Evolutionary conservation across 305 asterid species (phyloP).

Genomic region (Galium porrigens): DNA sequence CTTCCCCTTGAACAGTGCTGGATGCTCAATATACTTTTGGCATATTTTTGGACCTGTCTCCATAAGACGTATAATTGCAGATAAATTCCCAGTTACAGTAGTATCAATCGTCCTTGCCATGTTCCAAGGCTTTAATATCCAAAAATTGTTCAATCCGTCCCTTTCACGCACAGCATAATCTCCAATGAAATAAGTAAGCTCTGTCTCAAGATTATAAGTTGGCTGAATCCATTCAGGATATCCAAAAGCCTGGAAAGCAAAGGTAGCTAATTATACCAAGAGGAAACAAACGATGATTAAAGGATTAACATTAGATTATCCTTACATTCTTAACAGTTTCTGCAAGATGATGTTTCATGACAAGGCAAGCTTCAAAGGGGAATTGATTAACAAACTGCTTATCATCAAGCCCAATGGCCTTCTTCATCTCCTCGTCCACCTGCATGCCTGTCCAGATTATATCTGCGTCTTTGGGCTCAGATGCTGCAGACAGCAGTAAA

Average conservation of each 20-base stretch:
- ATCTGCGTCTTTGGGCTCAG: slow-evolving; percentile 82
- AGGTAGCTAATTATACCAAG: slow-evolving; percentile 18
- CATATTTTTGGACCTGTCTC: slow-evolving; percentile 94
- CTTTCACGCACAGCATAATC: slow-evolving; percentile 52
- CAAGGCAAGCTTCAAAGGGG: slow-evolving; percentile 92
- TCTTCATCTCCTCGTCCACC: slow-evolving; percentile 80
- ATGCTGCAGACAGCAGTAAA: slow-evolving; percentile 37
- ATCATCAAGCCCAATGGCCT: slow-evolving; percentile 58
- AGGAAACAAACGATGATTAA: neutral
- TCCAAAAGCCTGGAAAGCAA: slow-evolving; percentile 60
- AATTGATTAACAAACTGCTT: slow-evolving; percentile 74
- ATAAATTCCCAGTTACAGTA: slow-evolving; percentile 56
- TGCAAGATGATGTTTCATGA: slow-evolving; percentile 93
- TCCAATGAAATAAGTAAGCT: slow-evolving; percentile 69
- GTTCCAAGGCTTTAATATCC: slow-evolving; percentile 99
- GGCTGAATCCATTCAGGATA: slow-evolving; percentile 85
- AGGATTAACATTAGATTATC: neutral
- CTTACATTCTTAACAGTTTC: slow-evolving; percentile 74
- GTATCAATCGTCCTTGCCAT: slow-evolving; percentile 99
- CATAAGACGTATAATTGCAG: slow-evolving; percentile 88
- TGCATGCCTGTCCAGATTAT: slow-evolving; percentile 80
- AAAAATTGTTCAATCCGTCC: slow-evolving; percentile 53
- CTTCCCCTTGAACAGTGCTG: slow-evolving; percentile 72
- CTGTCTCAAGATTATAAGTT: slow-evolving; percentile 91
- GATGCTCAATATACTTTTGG: slow-evolving; percentile 94